Evolutionary conservation across 2,329 filamentous ascomycete species (phyloP), one percentile per base, ranked within the genome.

Genomic region (Phialophora verrucosa): DNA sequence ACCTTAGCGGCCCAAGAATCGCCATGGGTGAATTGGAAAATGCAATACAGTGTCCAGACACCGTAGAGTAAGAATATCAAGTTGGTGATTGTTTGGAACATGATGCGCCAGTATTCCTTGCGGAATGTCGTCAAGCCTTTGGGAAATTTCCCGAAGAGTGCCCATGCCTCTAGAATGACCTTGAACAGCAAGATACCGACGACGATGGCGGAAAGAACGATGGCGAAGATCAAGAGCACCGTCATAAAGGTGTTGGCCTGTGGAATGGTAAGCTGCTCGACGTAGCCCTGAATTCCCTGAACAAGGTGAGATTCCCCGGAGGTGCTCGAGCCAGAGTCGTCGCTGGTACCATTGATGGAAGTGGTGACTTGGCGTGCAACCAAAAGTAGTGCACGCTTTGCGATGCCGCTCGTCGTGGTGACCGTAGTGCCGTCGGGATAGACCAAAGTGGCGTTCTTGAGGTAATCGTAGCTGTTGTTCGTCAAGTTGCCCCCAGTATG

Each of bases 161-260:
- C 90, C 92, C 94, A 97, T 47, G 88, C 83, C 79, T 98, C 95
- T 59, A 99, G 86, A 59, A 97, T 87, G 65, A 96, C 88, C 82
- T 98, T 99, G 79, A 96, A 85, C 4, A 98, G 85, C 31, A 98
- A 83, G 71, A 98, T 93, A 29, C 91, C 88, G 27, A 97, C 91
- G 51, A 91, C 90, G 70, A 97, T 94, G 38, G 87, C 86, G 3
- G 88, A 93, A 70, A 98, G 87, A 60, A 96, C 84, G 70, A 97
- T 95, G 69, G 92, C 91, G 67, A 97, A 94, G 66, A 97, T 83
- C 59, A 98, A 83, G 1, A 98, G 85, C 4, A 97, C 89, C 0
- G 92, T 97, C 93, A 99, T 96, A 82, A 98, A 98, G 1, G 92
- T 93, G 80, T 97, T 96, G 57, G 91, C 88, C 72, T 91, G 87